A percentile compares a stretch with the other conserved stretches of the same genome.
These are phyloP conservation scores for Geopyxis carbonaria DNA, from an alignment of 495 filamentous ascomycete genomes.

Conservation along the genomic window DNA sequence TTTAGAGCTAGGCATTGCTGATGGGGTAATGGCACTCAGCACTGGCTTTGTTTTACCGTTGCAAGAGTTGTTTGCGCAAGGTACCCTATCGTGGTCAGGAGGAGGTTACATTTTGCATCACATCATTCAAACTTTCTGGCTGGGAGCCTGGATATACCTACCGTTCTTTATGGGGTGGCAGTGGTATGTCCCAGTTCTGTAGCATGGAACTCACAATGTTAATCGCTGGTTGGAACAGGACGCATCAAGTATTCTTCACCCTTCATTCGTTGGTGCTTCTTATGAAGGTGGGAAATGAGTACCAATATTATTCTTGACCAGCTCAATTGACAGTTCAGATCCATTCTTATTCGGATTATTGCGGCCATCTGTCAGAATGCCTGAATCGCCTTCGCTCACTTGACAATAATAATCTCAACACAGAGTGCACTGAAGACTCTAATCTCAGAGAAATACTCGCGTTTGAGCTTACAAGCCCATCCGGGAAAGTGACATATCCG, in stretches of 20 bases:
- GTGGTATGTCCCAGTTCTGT: constrained; percentile 27
- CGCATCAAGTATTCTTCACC: constrained; percentile 85
- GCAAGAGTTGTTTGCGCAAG: constrained; percentile 45
- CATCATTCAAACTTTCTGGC: constrained; percentile 61
- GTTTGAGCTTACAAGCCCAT: constrained; percentile 71
- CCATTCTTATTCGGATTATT: constrained; percentile 96
- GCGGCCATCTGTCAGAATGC: constrained; percentile 80
- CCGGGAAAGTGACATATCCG: constrained; percentile 81
- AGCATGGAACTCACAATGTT: neutral
- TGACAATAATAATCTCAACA: constrained; percentile 32
- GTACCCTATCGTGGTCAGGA: constrained; percentile 51
- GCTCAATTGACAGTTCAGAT: constrained; percentile 30
- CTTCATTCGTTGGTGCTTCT: constrained; percentile 77
- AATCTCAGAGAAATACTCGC: constrained; percentile 73
- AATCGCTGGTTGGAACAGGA: constrained; percentile 35
- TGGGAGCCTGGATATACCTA: constrained; percentile 66
- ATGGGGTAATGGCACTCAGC: constrained; percentile 61
- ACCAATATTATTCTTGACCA: neutral
- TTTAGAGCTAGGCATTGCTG: constrained; percentile 69
- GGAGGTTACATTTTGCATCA: constrained; percentile 70
- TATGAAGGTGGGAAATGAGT: constrained; percentile 58
- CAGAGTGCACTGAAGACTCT: constrained; percentile 26
- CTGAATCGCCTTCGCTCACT: constrained; percentile 60
- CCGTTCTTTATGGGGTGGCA: constrained; percentile 85
- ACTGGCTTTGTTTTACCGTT: constrained; percentile 57